A percentile compares a stretch with the other conserved stretches of the same genome.
Conservation (phyloP, 257 asterid genomes). For the Leonotis leonurus region DNA sequence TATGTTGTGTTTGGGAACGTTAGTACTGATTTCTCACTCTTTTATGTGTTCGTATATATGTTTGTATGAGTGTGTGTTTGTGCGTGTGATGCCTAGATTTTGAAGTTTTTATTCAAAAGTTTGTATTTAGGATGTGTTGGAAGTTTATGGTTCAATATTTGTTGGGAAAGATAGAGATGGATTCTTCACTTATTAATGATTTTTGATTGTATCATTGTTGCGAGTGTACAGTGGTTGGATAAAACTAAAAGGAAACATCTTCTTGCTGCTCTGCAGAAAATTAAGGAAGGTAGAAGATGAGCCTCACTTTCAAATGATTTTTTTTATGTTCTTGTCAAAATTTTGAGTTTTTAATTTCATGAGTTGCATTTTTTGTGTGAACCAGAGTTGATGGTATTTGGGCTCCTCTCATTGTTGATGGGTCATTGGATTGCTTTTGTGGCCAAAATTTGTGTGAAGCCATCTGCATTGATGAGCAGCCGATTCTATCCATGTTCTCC, state of each 20-base stretch:
- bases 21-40: neutral
- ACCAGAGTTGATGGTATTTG: constrained; percentile 90
- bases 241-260: constrained; percentile 77
- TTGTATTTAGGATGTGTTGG: neutral
- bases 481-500: constrained; percentile 78
- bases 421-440: constrained; percentile 83
- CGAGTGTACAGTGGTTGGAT: constrained; percentile 65
- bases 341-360: neutral
- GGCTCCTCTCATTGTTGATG: constrained; percentile 82
- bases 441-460: constrained; percentile 75
- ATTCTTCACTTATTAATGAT: neutral
- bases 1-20: neutral
- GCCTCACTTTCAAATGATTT: neutral
- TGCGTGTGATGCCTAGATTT: neutral
- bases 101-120: neutral
- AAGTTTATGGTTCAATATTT: neutral
- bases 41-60: neutral
- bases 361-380: constrained; percentile 13
- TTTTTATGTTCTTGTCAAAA: neutral
- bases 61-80: too few relatives aligned
- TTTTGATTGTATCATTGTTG: constrained; percentile 14
- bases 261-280: constrained; percentile 70
- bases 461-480: constrained; percentile 73
- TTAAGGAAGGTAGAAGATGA: constrained; percentile 64
- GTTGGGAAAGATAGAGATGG: neutral